phyloP scores from a whole-genome alignment of 305 asterid genomes.

The Fraxinus paxiana region DNA sequence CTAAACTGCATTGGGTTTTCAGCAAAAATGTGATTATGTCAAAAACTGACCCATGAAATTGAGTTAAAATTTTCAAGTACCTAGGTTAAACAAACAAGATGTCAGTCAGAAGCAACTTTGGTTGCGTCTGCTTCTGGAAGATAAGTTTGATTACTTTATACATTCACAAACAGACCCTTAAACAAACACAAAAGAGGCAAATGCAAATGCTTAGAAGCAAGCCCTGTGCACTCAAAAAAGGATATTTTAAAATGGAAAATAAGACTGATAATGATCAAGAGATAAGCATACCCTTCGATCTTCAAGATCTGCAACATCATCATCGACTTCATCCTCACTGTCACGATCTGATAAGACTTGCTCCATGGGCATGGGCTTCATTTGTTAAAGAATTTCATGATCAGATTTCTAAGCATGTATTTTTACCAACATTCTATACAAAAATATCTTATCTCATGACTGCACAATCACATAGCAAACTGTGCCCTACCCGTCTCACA shows the following conservation, averaged over 20 bases:
- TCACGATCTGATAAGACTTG: constrained; percentile 91
- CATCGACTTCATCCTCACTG: constrained; percentile 99
- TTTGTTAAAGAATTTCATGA: constrained; percentile 15
- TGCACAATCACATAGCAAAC: neutral
- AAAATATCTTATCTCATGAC: neutral
- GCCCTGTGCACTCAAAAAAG: neutral
- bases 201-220: constrained; percentile 15
- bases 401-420: constrained; percentile 22
- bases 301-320: constrained; percentile 98
- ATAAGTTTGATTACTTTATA: neutral
- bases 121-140: neutral
- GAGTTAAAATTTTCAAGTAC: neutral
- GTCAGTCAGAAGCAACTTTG: constrained; percentile 13
- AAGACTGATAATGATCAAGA: neutral
- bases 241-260: neutral
- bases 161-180: constrained; percentile 11
- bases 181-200: constrained; percentile 9
- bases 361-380: constrained; percentile 93
- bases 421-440: neutral
- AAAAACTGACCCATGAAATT: neutral
- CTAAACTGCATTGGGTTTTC: neutral
- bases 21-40: neutral
- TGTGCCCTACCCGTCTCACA: neutral
- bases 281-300: constrained; percentile 78
- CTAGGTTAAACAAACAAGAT: neutral